Conservation (phyloP, 1,284 basidiomycete species). For the Cryptococcus sp. region DNA sequence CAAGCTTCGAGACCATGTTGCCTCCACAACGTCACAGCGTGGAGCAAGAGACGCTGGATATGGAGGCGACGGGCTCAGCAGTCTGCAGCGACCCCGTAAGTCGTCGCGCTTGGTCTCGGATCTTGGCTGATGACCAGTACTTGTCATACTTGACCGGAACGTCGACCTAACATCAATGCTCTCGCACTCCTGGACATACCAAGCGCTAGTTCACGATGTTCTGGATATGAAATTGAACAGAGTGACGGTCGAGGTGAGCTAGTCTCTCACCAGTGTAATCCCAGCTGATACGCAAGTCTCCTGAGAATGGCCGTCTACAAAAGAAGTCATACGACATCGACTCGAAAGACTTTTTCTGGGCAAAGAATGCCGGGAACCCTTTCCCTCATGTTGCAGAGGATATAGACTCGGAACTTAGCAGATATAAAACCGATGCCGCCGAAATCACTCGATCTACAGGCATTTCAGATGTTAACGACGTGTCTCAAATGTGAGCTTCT, state of each 20-base stretch:
- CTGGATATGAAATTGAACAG: conserved; percentile 96
- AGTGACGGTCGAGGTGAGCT: conserved; percentile 66
- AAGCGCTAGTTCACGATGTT: conserved; percentile 96
- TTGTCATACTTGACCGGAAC: conserved; percentile 91
- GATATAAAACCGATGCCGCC: conserved; percentile 92
- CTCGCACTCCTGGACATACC: conserved; percentile 98
- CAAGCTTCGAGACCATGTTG: conserved; percentile 85
- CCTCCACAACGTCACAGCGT: conserved; percentile 61
- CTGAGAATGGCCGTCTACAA: conserved; percentile 58
- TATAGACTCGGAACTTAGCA: conserved; percentile 80
- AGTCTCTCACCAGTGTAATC: background rate
- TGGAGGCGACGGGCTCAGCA: conserved; percentile 54
- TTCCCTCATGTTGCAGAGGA: conserved; percentile 99
- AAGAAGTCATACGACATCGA: conserved; percentile 95
- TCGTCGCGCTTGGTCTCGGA: conserved; percentile 1
- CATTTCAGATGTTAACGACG: conserved; percentile 92
- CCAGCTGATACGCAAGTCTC: conserved; percentile 39
- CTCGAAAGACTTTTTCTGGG: conserved; percentile 99
- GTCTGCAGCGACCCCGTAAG: conserved; percentile 75
- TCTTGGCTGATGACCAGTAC: conserved; percentile 54
- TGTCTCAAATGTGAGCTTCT: conserved; percentile 73
- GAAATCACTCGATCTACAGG: conserved; percentile 96
- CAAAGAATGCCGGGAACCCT: conserved; percentile 88
- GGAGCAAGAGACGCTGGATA: conserved; percentile 56
- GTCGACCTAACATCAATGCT: conserved; percentile 93